Conservation (phyloP, 2,329 filamentous ascomycete species). For the Aspergillus phoenicis region DNA sequence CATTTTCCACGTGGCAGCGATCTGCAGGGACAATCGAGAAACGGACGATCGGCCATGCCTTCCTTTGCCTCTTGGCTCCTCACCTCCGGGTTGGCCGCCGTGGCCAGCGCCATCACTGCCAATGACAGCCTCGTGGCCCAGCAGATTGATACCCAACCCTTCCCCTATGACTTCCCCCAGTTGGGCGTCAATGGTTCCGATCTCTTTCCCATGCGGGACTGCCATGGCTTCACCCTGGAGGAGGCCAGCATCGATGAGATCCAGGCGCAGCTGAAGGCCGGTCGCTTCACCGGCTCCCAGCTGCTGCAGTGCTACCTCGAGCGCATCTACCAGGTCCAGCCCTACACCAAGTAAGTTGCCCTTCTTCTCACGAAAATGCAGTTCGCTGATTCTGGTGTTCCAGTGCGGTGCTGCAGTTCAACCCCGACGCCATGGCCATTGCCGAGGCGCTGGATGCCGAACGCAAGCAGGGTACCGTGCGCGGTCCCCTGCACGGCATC, state of each 20-base stretch:
- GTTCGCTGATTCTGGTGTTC: not conserved
- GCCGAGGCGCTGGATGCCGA: conserved; percentile 64
- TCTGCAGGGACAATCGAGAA: not conserved
- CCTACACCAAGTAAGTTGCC: conserved; percentile 61
- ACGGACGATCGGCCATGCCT: not conserved
- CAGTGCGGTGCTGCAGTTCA: conserved; percentile 61
- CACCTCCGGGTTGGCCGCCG: conserved; percentile 22
- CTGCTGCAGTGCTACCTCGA: conserved; percentile 65
- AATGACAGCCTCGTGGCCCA: conserved; percentile 32
- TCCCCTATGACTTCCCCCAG: conserved; percentile 42
- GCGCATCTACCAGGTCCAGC: conserved; percentile 63
- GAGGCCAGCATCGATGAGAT: conserved; percentile 71
- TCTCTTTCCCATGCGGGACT: conserved; percentile 65
- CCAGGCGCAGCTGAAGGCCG: conserved; percentile 59
- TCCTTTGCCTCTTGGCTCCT: conserved; percentile 15
- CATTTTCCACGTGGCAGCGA: conserved; percentile 1
- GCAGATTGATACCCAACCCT: conserved; percentile 38
- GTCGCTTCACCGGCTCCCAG: conserved; percentile 60
- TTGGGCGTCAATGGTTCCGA: conserved; percentile 35
- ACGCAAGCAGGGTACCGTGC: conserved; percentile 56
- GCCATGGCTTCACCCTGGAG: conserved; percentile 63
- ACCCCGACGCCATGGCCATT: conserved; percentile 67
- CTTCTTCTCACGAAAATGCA: not conserved
- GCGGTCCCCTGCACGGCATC: conserved; percentile 73
- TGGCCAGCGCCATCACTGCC: conserved; percentile 14